A percentile compares a stretch with the other conserved stretches of the same genome.
Conservation (phyloP, 306 rosid species). For the Inga laurina region DNA sequence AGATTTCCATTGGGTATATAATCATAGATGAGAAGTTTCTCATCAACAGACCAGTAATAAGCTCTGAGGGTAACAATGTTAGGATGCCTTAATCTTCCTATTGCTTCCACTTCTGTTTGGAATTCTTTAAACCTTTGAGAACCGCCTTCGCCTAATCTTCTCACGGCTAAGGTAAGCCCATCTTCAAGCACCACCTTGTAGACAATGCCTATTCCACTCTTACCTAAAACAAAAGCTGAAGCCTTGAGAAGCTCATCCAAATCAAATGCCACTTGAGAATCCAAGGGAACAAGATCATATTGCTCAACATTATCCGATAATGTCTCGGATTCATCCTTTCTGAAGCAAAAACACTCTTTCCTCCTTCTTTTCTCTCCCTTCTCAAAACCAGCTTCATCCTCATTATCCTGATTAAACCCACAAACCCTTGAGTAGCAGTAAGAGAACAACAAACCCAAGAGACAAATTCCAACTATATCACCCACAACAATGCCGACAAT, state of each 20-base stretch:
- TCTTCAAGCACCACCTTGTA: slow-evolving; percentile 98
- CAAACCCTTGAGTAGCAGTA: slow-evolving; percentile 82
- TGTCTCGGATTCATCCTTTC: slow-evolving; percentile 72
- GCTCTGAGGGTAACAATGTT: slow-evolving; percentile 83
- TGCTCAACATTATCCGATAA: slow-evolving; percentile 82
- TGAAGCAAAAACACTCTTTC: slow-evolving; percentile 76
- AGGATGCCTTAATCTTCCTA: slow-evolving; percentile 92
- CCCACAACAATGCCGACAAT: slow-evolving; percentile 78
- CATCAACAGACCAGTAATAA: slow-evolving; percentile 98
- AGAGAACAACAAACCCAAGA: slow-evolving; percentile 84
- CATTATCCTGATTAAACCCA: slow-evolving; percentile 50
- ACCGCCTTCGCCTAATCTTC: slow-evolving; percentile 98
- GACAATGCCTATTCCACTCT: slow-evolving; percentile 94
- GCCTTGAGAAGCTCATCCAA: slow-evolving; percentile 99
- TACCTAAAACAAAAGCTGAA: slow-evolving; percentile 94
- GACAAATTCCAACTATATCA: slow-evolving; percentile 83
- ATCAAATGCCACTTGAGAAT: slow-evolving; percentile 78
- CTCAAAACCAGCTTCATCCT: slow-evolving; percentile 42
- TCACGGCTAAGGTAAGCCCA: slow-evolving; percentile 84
- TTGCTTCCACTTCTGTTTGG: slow-evolving; percentile 97
- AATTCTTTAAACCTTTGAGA: slow-evolving; percentile 97
- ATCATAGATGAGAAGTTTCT: slow-evolving; percentile 93
- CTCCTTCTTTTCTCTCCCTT: slow-evolving; percentile 60
- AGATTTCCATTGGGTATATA: slow-evolving; percentile 91
- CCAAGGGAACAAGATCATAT: slow-evolving; percentile 89